phyloP scores from a whole-genome alignment of 163 green algal species.

The Scenedesmus sp. region DNA sequence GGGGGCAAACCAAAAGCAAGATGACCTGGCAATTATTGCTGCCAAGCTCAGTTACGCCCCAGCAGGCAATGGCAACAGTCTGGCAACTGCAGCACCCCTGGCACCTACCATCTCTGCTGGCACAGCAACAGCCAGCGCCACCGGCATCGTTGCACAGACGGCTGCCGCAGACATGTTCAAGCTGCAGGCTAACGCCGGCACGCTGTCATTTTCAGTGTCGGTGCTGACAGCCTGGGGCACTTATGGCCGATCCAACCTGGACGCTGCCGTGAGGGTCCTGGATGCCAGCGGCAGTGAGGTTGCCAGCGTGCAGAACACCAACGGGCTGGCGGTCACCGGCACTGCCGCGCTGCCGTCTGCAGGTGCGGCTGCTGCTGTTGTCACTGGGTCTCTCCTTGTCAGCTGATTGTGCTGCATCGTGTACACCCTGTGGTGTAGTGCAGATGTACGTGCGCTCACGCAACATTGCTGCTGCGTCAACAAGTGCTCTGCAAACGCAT shows the following conservation, averaged over 20 bases:
- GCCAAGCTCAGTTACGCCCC: neutral
- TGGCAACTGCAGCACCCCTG: neutral
- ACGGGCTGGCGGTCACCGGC: neutral
- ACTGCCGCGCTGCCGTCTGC: neutral
- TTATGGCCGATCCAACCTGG: neutral
- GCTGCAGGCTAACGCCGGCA: neutral
- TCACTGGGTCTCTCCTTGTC: no score
- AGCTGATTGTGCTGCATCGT: no score
- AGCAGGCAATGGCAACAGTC: neutral
- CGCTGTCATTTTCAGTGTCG: neutral
- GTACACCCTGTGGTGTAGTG: no score
- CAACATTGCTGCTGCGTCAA: no score
- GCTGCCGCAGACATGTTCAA: neutral
- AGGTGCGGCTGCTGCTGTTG: neutral
- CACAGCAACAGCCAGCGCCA: neutral
- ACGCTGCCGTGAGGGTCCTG: neutral
- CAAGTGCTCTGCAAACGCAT: no score
- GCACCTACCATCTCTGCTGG: neutral
- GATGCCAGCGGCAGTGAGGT: neutral
- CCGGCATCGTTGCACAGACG: neutral
- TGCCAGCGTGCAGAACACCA: neutral
- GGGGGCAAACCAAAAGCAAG: neutral
- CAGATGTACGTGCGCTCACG: no score
- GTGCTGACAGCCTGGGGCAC: neutral
- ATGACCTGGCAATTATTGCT: conserved; percentile 22